Conservation (phyloP, 2,329 filamentous ascomycete genomes). For the Sporothrix mexicana region DNA sequence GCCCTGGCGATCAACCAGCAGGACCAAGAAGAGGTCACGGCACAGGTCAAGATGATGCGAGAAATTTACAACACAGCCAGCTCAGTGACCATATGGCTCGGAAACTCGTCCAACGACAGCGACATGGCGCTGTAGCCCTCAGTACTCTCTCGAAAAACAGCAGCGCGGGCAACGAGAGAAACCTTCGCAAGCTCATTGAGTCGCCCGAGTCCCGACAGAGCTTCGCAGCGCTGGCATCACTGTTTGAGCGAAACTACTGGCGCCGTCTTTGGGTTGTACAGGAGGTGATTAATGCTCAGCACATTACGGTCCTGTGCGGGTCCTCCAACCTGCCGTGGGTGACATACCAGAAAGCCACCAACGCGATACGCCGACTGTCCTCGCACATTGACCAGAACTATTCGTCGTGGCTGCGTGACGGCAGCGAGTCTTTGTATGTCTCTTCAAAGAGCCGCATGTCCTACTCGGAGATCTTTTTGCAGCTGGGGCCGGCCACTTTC, state of each 20-base stretch:
- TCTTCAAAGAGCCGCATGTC: conserved; percentile 12
- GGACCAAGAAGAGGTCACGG: conserved; percentile 24
- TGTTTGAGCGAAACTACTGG: conserved; percentile 26
- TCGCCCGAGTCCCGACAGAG: background rate
- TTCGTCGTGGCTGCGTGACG: background rate
- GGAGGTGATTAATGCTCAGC: background rate
- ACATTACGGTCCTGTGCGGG: conserved; percentile 5
- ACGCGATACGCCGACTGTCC: background rate
- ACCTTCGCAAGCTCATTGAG: background rate
- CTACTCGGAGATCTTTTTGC: background rate
- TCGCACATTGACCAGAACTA: background rate
- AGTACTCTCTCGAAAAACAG: background rate
- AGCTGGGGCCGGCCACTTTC: background rate
- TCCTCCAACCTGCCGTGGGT: background rate
- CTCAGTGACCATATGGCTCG: background rate
- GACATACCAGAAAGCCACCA: background rate
- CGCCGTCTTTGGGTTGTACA: conserved; percentile 2
- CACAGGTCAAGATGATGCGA: conserved; percentile 27
- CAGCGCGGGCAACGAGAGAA: background rate
- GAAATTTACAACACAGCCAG: conserved; percentile 12
- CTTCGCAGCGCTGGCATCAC: background rate
- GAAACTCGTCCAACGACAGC: background rate
- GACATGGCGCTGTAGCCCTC: background rate
- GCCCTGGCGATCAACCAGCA: conserved; percentile 32
- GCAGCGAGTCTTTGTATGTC: background rate